Evolutionary conservation across 2,329 filamentous ascomycete genomes (phyloP).

Genomic region (Colletotrichum sp.): DNA sequence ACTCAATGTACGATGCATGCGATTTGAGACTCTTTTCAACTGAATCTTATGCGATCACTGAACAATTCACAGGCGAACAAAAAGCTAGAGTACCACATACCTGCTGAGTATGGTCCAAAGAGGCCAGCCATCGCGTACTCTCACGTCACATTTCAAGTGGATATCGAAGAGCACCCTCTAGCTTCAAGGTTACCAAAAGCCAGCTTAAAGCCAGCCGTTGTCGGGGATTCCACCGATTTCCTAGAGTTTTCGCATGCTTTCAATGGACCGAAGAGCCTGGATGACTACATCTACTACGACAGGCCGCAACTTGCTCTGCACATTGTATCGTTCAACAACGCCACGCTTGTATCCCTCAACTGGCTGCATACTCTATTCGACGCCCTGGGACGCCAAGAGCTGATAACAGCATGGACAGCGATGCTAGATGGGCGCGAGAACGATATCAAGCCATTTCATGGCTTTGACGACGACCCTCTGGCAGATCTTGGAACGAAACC

Average conservation of each 20-base stretch:
- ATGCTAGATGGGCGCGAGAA: not conserved
- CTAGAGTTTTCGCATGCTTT: not conserved
- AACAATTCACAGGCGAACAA: not conserved
- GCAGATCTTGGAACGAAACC: not conserved
- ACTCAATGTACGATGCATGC: not conserved
- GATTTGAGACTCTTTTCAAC: not conserved
- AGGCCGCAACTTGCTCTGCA: constrained; percentile 51
- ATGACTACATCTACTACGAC: constrained; percentile 45
- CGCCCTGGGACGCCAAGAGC: not conserved
- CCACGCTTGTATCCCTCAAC: not conserved
- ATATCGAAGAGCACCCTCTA: not conserved
- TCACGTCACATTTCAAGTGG: not conserved
- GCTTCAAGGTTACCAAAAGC: not conserved
- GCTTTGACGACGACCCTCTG: not conserved
- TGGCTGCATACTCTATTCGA: not conserved
- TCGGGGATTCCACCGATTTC: not conserved
- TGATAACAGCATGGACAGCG: not conserved
- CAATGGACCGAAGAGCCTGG: constrained; percentile 26
- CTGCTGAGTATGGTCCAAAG: not conserved
- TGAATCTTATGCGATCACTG: not conserved
- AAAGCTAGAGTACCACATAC: not conserved
- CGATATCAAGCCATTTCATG: not conserved
- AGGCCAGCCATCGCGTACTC: not conserved
- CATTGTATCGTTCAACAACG: constrained; percentile 49
- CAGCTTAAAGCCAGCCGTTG: not conserved